Conservation (phyloP, 805 yeast species). For the Candida awuae region DNA sequence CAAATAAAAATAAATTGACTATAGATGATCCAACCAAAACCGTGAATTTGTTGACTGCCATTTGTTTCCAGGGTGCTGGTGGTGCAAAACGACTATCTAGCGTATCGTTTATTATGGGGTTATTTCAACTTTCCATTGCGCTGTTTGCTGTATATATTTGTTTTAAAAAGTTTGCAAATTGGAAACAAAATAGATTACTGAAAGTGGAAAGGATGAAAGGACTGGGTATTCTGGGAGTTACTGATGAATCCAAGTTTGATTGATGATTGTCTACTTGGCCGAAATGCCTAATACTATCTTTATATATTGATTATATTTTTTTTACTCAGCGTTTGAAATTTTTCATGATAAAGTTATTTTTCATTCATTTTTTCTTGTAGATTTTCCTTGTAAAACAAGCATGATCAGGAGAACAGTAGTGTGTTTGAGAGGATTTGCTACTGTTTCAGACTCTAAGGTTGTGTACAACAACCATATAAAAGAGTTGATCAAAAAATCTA, state of each 20-base stretch:
- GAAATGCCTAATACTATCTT: too few species aligned
- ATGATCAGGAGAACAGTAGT: not conserved
- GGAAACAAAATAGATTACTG: not conserved
- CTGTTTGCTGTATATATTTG: not conserved
- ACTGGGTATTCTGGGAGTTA: slow-evolving; percentile 14
- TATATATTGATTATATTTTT: not conserved
- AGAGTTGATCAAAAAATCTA: slow-evolving; percentile 9
- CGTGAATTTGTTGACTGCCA: slow-evolving; percentile 10
- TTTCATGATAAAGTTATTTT: not conserved
- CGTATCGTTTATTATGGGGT: not conserved
- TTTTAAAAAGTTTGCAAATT: not conserved
- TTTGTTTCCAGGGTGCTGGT: too few species aligned
- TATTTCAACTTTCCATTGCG: not conserved
- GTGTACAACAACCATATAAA: slow-evolving; percentile 5
- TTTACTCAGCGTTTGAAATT: too few species aligned
- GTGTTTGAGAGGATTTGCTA: slow-evolving; percentile 1
- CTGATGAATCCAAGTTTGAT: slow-evolving; percentile 12
- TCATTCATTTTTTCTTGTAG: not conserved
- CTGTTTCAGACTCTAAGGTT: not conserved
- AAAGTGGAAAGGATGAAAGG: slow-evolving; percentile 13
- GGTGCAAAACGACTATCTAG: not conserved
- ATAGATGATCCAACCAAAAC: slow-evolving; percentile 8
- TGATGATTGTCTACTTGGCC: too few species aligned
- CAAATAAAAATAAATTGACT: slow-evolving; percentile 9
- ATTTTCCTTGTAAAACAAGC: not conserved